Conservation (phyloP, 2,329 filamentous ascomycete genomes). For the Camillea tinctor region DNA sequence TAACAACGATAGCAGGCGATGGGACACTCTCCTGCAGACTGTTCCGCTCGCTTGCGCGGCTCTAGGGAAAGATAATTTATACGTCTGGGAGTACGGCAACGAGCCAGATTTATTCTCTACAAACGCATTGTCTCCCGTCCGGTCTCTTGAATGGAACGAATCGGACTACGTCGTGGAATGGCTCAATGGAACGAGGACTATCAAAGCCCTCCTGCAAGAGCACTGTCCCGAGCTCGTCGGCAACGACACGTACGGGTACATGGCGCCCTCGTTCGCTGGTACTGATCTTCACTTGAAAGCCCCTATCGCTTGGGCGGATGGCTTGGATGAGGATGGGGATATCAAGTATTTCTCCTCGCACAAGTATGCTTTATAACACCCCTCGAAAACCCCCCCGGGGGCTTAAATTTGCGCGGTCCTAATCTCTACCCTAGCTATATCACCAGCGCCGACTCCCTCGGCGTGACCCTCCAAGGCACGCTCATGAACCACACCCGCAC, state of each 20-base stretch:
- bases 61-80: constrained; percentile 48
- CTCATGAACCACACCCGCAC: constrained; percentile 63
- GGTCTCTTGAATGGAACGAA: constrained; percentile 55
- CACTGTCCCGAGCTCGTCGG: constrained; percentile 49
- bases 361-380: constrained; percentile 54
- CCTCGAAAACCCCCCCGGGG: too few relatives aligned
- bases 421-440: constrained; percentile 51
- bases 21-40: constrained; percentile 52
- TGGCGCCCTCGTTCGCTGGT: constrained; percentile 60
- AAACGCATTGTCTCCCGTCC: constrained; percentile 48
- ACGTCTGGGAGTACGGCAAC: constrained; percentile 63
- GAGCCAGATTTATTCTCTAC: constrained; percentile 60
- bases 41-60: constrained; percentile 58
- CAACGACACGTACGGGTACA: constrained; percentile 45
- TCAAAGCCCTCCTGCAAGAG: constrained; percentile 44
- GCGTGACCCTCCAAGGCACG: constrained; percentile 60
- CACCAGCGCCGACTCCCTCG: constrained; percentile 55
- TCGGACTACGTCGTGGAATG: constrained; percentile 56
- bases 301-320: constrained; percentile 50
- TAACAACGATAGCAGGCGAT: constrained; percentile 48
- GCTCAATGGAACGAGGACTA: constrained; percentile 52
- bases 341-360: constrained; percentile 57
- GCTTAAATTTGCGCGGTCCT: too few relatives aligned
- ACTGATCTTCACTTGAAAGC: constrained; percentile 50
- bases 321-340: constrained; percentile 47